Evolutionary conservation across 169 alveolate species (phyloP).

Genomic region (Eimeria sp.): DNA sequence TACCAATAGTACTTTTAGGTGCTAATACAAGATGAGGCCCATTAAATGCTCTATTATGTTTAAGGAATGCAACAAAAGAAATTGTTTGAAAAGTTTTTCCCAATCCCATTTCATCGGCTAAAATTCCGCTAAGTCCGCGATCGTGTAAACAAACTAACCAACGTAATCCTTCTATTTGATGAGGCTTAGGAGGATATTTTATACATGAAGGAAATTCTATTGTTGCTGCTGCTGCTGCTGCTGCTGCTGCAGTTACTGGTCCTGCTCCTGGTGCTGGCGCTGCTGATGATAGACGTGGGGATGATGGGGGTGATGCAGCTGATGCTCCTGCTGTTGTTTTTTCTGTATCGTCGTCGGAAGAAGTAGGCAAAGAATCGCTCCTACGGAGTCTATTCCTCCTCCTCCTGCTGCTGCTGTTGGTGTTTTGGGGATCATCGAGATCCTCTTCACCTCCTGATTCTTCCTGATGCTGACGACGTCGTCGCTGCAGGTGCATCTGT

Average conservation of each 20-base stretch:
- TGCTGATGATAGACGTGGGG: neutral
- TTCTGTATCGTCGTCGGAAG: too few relatives aligned
- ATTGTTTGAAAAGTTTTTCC: slow-evolving; percentile 79
- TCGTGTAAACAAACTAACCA: slow-evolving; percentile 96
- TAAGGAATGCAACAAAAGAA: slow-evolving; percentile 79
- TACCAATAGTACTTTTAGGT: slow-evolving; percentile 97
- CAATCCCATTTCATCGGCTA: slow-evolving; percentile 86
- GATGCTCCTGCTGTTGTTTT: neutral
- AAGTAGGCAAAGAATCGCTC: too few relatives aligned
- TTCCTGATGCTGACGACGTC: neutral
- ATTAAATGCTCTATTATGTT: slow-evolving; percentile 13
- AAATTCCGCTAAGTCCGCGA: slow-evolving; percentile 84
- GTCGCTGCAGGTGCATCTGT: neutral
- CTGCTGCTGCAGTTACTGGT: slow-evolving; percentile 31
- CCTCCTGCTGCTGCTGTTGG: neutral
- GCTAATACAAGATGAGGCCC: slow-evolving; percentile 86
- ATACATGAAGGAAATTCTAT: slow-evolving; percentile 61
- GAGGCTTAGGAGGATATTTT: slow-evolving; percentile 87
- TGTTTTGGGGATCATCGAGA: too few relatives aligned
- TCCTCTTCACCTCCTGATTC: neutral
- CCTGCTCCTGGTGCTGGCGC: neutral
- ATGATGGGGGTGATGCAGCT: neutral
- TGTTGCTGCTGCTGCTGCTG: slow-evolving; percentile 44
- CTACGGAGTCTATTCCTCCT: too few relatives aligned
- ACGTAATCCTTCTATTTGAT: slow-evolving; percentile 94